Evolutionary conservation across 768 basidiomycete genomes (phyloP), one percentile per base, ranked within the genome.

Genomic region (Mrakia hoshinonis): DNA sequence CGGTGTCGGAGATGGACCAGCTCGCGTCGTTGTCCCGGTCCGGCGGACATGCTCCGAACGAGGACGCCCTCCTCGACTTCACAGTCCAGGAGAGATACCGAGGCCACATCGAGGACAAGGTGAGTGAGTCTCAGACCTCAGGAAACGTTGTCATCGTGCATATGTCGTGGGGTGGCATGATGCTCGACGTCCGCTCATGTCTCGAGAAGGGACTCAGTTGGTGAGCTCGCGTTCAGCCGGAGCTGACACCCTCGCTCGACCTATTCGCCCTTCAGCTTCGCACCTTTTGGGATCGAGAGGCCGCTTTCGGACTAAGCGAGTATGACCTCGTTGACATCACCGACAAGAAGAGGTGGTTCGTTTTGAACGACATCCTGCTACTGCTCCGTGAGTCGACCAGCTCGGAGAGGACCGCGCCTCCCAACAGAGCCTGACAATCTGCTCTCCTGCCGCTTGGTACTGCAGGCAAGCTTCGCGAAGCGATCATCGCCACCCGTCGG

Each of bases 391-490:
- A 64, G 62, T 22, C 43, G 26, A 13, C 29, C 63, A 15, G 22
- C 4, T 31, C 49, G 34, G n/a, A n/a, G n/a, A n/a, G n/a, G n/a
- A n/a, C n/a, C n/a, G n/a, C n/a, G n/a, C n/a, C n/a, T n/a, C n/a
- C n/a, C n/a, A n/a, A n/a, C n/a, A n/a, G n/a, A n/a, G n/a, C n/a
- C 6, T 3, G 12, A n/a, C 1, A n/a, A 11, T 22, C 11, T 12
- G 9, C 24, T 38, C 47, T 18, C 31, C 39, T 13, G 34, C n/a
- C 1, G 4, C 7, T 13, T 13, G 22, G 26, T 10, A 5, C 18
- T 4, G 20, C 51, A 70, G 69, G 69, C 3, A 72, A 72, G 47
- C 65, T 72, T 2, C n/a, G 70, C 10, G 70, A 72, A 48, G 70
- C 64, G 0, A 49, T 72, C 46, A 46, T 72, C 12, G 65, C 70